Evolutionary conservation across 441 rosid species (phyloP), one percentile per base, ranked within the genome.

Genomic region (Adansonia madagascariensis): DNA sequence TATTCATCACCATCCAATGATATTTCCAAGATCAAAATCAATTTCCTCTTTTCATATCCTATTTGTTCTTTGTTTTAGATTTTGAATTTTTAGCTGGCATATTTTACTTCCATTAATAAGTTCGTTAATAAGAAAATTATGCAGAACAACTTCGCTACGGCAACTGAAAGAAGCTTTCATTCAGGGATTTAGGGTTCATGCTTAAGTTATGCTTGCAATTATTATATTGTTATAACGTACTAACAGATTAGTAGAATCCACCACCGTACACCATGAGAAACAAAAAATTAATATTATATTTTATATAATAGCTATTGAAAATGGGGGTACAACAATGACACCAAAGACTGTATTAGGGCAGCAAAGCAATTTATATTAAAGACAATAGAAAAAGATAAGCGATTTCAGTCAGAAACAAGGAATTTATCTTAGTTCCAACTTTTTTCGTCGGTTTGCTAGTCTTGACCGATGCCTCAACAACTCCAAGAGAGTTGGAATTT

Each of bases 1-100:
- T 81, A 92, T 35, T 35, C 98, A 91, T 91, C 88, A 39, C 90
- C 85, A 78, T 84, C 85, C 80, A 64, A 53, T 86, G 83, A 82
- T 78, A 62, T 92, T 87, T 88, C 88, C 41, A 80, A 88, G 53
- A 72, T 80, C 17, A 72, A 24, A n/a, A n/a, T n/a, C n/a, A n/a
- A n/a, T n/a, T n/a, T n/a, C n/a, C n/a, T n/a, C n/a, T n/a, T n/a
- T n/a, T n/a, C n/a, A n/a, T n/a, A n/a, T n/a, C n/a, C n/a, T n/a
- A n/a, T n/a, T n/a, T n/a, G n/a, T n/a, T n/a, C n/a, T n/a, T n/a
- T n/a, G n/a, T n/a, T 55, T 41, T 27, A 22, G 55, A 22, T 60
- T 20, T 68, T 27, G 39, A 31, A 3, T 31, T 31, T 31, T 27
- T 27, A 27, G 35, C 35, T 27, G 35, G 35, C 35, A 1, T 27